phyloP scores from a whole-genome alignment of 805 yeast genomes.

The Blastobotrys chiropterorum region DNA sequence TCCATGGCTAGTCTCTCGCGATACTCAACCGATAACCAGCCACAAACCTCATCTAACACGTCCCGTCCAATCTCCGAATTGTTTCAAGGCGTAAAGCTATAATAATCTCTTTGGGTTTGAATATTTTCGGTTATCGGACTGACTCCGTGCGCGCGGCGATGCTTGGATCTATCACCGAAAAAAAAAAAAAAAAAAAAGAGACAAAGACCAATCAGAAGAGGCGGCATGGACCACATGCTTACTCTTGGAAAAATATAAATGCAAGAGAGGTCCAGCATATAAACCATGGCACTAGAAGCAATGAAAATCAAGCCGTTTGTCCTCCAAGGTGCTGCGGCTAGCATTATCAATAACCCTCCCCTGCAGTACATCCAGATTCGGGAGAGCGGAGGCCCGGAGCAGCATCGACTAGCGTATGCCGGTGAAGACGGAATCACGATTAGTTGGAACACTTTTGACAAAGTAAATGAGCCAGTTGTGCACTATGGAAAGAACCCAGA shows the following conservation, averaged over 20 bases:
- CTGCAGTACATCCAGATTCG: background rate
- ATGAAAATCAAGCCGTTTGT: background rate
- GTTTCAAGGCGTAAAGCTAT: constrained; percentile 4
- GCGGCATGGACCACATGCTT: background rate
- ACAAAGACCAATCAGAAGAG: background rate
- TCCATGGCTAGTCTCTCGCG: constrained; percentile 6
- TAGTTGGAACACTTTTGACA: constrained; percentile 25
- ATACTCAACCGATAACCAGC: background rate
- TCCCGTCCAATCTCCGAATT: background rate
- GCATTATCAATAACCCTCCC: too few relatives aligned
- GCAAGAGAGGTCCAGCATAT: background rate
- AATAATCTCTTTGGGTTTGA: background rate
- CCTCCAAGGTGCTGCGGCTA: background rate
- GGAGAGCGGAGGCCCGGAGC: background rate
- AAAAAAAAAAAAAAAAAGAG: too few relatives aligned
- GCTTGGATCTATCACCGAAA: too few relatives aligned
- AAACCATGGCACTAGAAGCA: background rate
- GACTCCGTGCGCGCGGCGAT: background rate
- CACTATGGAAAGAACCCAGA: constrained; percentile 20
- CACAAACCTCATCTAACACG: background rate
- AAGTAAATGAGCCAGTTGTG: constrained; percentile 20
- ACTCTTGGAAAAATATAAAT: background rate
- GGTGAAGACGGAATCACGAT: constrained; percentile 22
- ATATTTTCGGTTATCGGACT: too few relatives aligned
- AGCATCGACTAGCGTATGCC: constrained; percentile 24